These are phyloP conservation scores for Lachnellula cervina DNA, from an alignment of 2,329 filamentous ascomycete genomes.

Conservation along the genomic window DNA sequence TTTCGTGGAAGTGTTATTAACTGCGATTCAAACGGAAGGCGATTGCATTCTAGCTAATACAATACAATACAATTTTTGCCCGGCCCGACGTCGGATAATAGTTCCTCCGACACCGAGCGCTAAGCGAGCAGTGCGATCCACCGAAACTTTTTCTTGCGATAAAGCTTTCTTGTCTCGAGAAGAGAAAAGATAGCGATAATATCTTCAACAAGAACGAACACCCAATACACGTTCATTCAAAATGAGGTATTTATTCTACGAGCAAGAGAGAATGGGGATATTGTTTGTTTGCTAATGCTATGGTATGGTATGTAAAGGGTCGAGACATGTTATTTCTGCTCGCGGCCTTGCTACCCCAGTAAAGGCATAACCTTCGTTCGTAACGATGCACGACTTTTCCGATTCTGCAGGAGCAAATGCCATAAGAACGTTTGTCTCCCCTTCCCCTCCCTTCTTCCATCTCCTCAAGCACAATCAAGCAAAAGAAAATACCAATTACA, in stretches of 20 bases:
- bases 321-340: conserved; percentile 69
- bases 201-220: too few relatives aligned
- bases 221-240: conserved; percentile 20
- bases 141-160: too few relatives aligned
- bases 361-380: conserved; percentile 47
- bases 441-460: background rate
- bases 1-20: too few relatives aligned
- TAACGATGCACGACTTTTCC: conserved; percentile 44
- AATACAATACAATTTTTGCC: too few relatives aligned
- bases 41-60: too few relatives aligned
- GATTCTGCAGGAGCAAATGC: conserved; percentile 53
- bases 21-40: too few relatives aligned
- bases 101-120: too few relatives aligned
- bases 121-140: too few relatives aligned
- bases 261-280: background rate
- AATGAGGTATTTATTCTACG: conserved; percentile 10
- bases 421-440: conserved; percentile 31
- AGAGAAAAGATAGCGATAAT: conserved; percentile 11
- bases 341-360: conserved; percentile 60
- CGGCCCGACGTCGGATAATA: too few relatives aligned
- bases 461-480: background rate
- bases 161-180: too few relatives aligned
- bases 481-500: background rate
- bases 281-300: background rate
- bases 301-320: conserved; percentile 34